Conservation (phyloP, 305 asterid genomes). For the Solanum hybrid region DNA sequence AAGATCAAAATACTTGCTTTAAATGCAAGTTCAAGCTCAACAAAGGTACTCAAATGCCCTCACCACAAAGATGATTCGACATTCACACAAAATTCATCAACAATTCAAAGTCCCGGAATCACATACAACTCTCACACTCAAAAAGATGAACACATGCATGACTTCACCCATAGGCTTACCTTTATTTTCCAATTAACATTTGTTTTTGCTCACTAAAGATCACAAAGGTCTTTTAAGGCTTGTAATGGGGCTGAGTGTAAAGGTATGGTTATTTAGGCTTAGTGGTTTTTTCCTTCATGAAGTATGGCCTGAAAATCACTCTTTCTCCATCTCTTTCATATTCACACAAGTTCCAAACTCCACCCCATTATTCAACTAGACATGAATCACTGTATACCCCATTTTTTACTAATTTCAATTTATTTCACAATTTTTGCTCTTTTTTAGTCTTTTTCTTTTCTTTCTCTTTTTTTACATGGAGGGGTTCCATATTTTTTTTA, state of each 20-base stretch:
- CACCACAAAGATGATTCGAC: neutral
- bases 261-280: no score
- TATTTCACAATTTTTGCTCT: neutral
- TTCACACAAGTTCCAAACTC: neutral
- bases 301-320: neutral
- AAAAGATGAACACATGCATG: neutral
- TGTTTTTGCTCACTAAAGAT: neutral
- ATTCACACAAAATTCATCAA: neutral
- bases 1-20: no score
- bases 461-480: neutral
- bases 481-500: no score
- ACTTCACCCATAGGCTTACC: neutral
- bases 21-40: no score
- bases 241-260: no score
- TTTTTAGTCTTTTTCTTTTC: neutral
- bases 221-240: neutral
- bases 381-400: neutral
- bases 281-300: neutral
- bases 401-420: neutral
- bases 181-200: neutral
- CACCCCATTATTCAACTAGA: neutral
- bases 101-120: neutral
- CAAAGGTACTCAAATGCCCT: neutral
- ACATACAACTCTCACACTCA: neutral
- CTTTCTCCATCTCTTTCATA: neutral